Percentiles rank a stretch among this genome's conserved stretches.
Conservation (phyloP, 2,329 filamentous ascomycete genomes). For the Daldinia sp. region DNA sequence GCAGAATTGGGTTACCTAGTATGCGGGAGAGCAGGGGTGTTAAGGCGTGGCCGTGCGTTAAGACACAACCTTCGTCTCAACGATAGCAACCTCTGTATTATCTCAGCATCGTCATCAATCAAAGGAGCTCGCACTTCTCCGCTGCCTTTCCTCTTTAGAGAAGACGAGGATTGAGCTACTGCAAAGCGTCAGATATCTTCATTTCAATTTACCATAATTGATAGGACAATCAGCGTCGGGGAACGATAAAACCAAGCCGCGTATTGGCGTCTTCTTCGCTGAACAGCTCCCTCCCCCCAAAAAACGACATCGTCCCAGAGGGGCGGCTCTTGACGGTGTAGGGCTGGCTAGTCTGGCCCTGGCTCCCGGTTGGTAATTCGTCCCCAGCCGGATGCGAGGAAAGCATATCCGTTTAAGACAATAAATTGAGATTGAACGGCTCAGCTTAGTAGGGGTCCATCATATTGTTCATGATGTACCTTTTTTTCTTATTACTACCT, state of each 20-base stretch:
- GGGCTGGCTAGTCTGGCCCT: slow-evolving; percentile 19
- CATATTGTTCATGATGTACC: neutral
- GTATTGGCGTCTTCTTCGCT: slow-evolving; percentile 19
- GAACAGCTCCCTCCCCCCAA: slow-evolving; percentile 17
- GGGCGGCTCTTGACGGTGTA: slow-evolving; percentile 30
- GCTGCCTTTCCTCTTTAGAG: slow-evolving; percentile 21
- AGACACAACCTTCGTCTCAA: neutral
- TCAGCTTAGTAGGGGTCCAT: slow-evolving; percentile 26
- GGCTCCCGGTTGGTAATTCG: slow-evolving; percentile 16
- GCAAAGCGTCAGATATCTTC: slow-evolving; percentile 1
- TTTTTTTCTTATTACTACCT: neutral
- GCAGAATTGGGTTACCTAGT: slow-evolving; percentile 40
- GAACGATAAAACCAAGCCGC: slow-evolving; percentile 5
- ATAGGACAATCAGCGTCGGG: slow-evolving; percentile 28
- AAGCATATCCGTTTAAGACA: slow-evolving; percentile 32
- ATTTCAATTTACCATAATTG: slow-evolving; percentile 1
- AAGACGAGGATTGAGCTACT: slow-evolving; percentile 18
- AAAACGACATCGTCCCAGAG: slow-evolving; percentile 12
- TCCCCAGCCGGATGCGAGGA: slow-evolving; percentile 37
- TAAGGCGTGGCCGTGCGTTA: slow-evolving; percentile 39
- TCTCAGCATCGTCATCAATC: slow-evolving; percentile 37
- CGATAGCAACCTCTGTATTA: slow-evolving; percentile 38
- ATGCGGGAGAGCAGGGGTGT: slow-evolving; percentile 32
- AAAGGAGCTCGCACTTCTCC: slow-evolving; percentile 26
- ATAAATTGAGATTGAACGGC: slow-evolving; percentile 23